Base-by-base conservation (phyloP, 257 asterid genomes). In the Gentiana macrophylla region DNA sequence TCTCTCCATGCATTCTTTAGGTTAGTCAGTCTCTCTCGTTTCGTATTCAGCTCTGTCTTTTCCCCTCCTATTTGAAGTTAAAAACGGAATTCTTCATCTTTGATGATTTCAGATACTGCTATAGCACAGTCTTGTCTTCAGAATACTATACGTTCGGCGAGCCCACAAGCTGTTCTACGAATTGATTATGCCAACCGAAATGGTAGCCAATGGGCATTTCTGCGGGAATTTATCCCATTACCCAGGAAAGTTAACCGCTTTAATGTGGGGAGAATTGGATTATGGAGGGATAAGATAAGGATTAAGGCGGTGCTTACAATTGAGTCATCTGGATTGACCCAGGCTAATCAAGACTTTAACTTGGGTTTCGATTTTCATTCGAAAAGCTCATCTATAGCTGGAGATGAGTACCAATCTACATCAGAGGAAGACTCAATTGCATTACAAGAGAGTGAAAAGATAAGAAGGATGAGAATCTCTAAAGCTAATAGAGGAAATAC, bases 401-500 rank as follows among this genome's bases (percentile, higher is more conserved):
- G 54, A 35, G 50, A 51, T 12, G 80, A 74, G 69, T 37, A 72
- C 35, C 67, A 60, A 65, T 7, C 6, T 2, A 56, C 32, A 10
- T 62, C 75, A 49, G 62, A 63, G 70, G 89, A 76, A 61, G 89
- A 79, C 61, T 68, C 69, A 12, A 59, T 60, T 32, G 80, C 81
- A 50, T 61, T 78, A 61, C 79, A 69, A n/a, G 95, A 80, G 45
- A 77, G 83, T 62, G 97, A 88, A 72, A 69, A 62, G 75, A 62
- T 85, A 82, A 83, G 98, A 72, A 89, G 98, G 79, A 68, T 74
- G 90, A 80, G 93, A 80, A 88, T 88, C 69, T 92, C 98, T 1
- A 80, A 83, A 66, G 97, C 98, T 35, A 92, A 88, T 69, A 92
- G 85, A 62, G 98, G 98, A 50, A 92, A 88, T 45, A 83, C 75